Evolutionary conservation across 805 yeast species (phyloP), one percentile per base, ranked within the genome.

Genomic region (Spathaspora hagerdaliae): DNA sequence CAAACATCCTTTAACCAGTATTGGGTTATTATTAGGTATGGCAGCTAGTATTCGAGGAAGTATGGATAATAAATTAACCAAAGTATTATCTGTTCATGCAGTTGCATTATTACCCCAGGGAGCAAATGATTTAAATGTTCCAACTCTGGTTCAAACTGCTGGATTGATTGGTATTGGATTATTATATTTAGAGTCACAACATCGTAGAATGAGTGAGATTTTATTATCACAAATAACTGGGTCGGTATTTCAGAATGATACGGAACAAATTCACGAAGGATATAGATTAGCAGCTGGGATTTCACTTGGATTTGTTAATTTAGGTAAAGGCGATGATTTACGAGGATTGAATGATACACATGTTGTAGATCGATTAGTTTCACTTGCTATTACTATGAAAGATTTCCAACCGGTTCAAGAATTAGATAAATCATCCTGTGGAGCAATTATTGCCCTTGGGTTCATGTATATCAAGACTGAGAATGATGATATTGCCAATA

Each of bases 151-250:
- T 7, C 98, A 94, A 61, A 81, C 96, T 0, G 96, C 97, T 0
- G 98, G 97, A 0, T 61, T 92, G 27, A 69, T 94, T 41, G 97
- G 98, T 0, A 80, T 94, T 45, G 99, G 99, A 0, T 68, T 95
- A 44, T 69, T 95, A 6, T 91, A 89, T 56, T 67, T 82, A 42
- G 86, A 79, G 42, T 79, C 89, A 5, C 90, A 83, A 50, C 96
- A 90, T 58, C 76, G 96, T 39, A 74, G 95, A 52, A 87, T 92
- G 90, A 83, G 91, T 46, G 94, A 86, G 48, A 78, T 87, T 32
- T 67, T 91, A 36, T 64, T 86, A 14, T 74, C 85, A 0, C 96
- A 92, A 57, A 69, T 92, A 1, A 74, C 75, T 24, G 75, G 83
- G 4, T 66, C 74, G 2, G 72, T 82, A 5, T 55, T 62, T 6